Evolutionary conservation across 1,284 basidiomycete genomes (phyloP), one percentile per base, ranked within the genome.

Genomic region (Austroboletus olivaceoglutinosus): DNA sequence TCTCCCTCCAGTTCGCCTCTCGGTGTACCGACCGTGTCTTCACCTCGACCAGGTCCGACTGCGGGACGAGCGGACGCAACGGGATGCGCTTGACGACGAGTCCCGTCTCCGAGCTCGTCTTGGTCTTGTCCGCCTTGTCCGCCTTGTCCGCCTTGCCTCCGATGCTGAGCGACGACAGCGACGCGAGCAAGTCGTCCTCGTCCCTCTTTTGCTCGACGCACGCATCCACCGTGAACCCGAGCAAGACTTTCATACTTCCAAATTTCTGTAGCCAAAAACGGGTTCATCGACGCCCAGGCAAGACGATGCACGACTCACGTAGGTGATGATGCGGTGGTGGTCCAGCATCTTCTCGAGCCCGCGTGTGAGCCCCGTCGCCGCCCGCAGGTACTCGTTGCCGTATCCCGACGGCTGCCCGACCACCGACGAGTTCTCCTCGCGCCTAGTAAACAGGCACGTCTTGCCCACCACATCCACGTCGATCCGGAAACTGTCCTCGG

Each of bases 11-110:
- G 34, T 73, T 62, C 15, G 63, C 53, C 11, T 63, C 54, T 10
- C 58, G 55, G 27, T 47, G 38, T 2, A 25, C 37, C 2, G 70
- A 63, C 30, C 73, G 64, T 25, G 76, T 76, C 38, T 69, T 68
- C 44, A 78, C 54, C 45, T 78, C 76, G 46, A 76, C 57, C 45
- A 76, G 42, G 31, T 65, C 48, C 2, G 63, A 58, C 37, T 76
- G 75, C 2, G 73, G 64, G 10, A 72, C 63, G 7, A 65, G 40
- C 4, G 54, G 7, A 19, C 51, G 54, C 8, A 61, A 51, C 2
- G 56, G 42, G 18, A 55, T 50, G 29, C 45, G 30, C 34, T 50
- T 56, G 39, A 67, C 36, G 13, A 48, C 19, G 18, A 69, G 43
- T 10, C 46, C 52, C 6, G 43, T n/a, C 11, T 38, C 8, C n/a